phyloP scores from a whole-genome alignment of 2,329 filamentous ascomycete genomes.

The Dichotomopilus funicola region DNA sequence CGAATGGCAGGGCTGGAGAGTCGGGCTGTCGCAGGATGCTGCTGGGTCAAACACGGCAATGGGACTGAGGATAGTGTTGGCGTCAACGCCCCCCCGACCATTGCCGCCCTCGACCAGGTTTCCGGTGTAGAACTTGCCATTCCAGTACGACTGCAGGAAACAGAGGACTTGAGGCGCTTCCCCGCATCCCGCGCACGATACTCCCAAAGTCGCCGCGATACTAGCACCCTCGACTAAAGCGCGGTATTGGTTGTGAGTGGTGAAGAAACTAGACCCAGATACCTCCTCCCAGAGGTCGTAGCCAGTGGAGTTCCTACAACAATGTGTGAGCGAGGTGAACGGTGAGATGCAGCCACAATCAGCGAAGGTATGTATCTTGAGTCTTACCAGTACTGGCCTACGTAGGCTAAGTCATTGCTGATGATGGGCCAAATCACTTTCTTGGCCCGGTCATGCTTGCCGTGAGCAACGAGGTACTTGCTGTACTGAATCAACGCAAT shows the following conservation, averaged over 20 bases:
- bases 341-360: too few relatives aligned
- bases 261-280: conserved; percentile 70
- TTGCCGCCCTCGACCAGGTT: conserved; percentile 41
- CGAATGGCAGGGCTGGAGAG: conserved; percentile 70
- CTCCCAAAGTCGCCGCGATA: conserved; percentile 44
- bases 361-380: too few relatives aligned
- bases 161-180: conserved; percentile 63
- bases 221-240: conserved; percentile 38
- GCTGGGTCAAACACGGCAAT: conserved; percentile 63
- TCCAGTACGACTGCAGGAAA: conserved; percentile 58
- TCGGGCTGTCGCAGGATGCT: conserved; percentile 57
- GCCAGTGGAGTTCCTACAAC: conserved; percentile 45
- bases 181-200: conserved; percentile 43
- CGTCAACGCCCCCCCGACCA: conserved; percentile 53
- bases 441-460: conserved; percentile 49
- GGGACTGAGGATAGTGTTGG: conserved; percentile 53
- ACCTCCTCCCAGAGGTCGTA: conserved; percentile 84
- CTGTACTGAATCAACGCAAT: conserved; percentile 65
- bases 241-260: conserved; percentile 62
- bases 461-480: conserved; percentile 62
- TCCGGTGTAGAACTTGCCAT: conserved; percentile 45
- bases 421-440: conserved; percentile 64
- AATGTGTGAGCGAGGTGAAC: background rate
- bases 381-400: conserved; percentile 59
- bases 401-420: conserved; percentile 67